phyloP scores from a whole-genome alignment of 805 yeast species.

The Starmera pachycereana region DNA sequence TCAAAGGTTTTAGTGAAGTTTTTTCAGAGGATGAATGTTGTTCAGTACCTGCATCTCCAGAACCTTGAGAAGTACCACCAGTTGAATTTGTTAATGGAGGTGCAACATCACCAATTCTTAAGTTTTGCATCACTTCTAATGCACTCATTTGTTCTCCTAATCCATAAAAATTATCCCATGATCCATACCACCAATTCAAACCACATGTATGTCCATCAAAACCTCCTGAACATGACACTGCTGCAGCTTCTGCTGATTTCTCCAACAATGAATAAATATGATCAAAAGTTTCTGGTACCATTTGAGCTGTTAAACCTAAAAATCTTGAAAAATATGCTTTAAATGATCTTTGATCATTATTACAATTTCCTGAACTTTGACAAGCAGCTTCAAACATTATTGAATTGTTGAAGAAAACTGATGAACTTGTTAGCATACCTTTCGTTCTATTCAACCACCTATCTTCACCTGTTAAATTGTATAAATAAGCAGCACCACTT shows the following conservation, averaged over 20 bases:
- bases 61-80: constrained; percentile 68
- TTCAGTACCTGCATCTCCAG: constrained; percentile 58
- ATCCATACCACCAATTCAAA: constrained; percentile 54
- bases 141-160: constrained; percentile 90
- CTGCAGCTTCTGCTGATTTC: constrained; percentile 61
- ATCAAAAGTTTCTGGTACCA: constrained; percentile 45
- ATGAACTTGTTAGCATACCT: constrained; percentile 43
- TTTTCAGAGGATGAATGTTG: constrained; percentile 24
- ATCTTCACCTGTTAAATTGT: constrained; percentile 56
- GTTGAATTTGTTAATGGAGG: constrained; percentile 51
- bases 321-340: constrained; percentile 74
- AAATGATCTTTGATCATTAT: constrained; percentile 87
- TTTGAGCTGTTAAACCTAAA: constrained; percentile 60
- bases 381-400: constrained; percentile 81
- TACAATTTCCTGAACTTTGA: constrained; percentile 51
- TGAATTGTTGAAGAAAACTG: constrained; percentile 41
- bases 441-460: constrained; percentile 58
- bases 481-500: constrained; percentile 74
- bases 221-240: constrained; percentile 80
- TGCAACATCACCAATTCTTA: constrained; percentile 25
- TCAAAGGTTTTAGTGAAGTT: constrained; percentile 26
- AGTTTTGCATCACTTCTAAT: constrained; percentile 47
- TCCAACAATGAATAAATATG: constrained; percentile 24
- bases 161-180: constrained; percentile 71
- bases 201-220: constrained; percentile 86